Base-by-base conservation (phyloP, 345 rosid species). In the Boechera divaricarpa region DNA sequence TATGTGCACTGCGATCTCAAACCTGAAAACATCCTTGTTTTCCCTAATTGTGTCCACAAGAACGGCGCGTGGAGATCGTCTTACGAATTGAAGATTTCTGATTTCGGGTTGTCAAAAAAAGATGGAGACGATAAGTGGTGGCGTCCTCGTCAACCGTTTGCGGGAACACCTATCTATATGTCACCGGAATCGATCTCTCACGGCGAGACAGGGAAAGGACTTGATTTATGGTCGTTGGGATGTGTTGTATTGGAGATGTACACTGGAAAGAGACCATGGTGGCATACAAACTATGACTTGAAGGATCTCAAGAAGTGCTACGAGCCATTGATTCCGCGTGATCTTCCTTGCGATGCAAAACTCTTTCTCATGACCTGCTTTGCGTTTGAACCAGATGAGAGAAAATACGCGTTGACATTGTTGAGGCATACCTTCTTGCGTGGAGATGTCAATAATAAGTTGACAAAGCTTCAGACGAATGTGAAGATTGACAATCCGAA, bases 181-280 rank as follows among this genome's bases (percentile, higher is more conserved):
- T 73, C 85, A 0, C 87, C 82, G 0, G 87, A 84, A 48, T 61
- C 81, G 1, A 52, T 74, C 18, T 29, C 28, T 16, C 77, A 74
- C 11, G 69, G 67, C 5, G 44, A 60, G 24, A 79, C 71, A 48
- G 80, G 80, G 41, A 44, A 65, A 16, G 85, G 86, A 0, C 65
- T 66, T 0, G 89, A 86, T 67, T 49, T 84, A 2, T 86, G 86
- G 89, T 78, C 85, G 6, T 76, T 86, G 24, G 89, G 89, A 5
- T 86, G 86, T 55, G 57, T 79, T 0, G 89, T 84, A 26, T 51
- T 80, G 28, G 84, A 86, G 79, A 84, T 84, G 87, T 67, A 80
- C 4, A 82, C 85, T 1, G 86, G 86, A 4, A 67, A 72, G 58
- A 26, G 7, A 11, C 79, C 84, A n/a, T 86, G 89, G 89, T 59